Base-by-base conservation (phyloP, 2,329 filamentous ascomycete species). In the Exserohilum turcica region DNA sequence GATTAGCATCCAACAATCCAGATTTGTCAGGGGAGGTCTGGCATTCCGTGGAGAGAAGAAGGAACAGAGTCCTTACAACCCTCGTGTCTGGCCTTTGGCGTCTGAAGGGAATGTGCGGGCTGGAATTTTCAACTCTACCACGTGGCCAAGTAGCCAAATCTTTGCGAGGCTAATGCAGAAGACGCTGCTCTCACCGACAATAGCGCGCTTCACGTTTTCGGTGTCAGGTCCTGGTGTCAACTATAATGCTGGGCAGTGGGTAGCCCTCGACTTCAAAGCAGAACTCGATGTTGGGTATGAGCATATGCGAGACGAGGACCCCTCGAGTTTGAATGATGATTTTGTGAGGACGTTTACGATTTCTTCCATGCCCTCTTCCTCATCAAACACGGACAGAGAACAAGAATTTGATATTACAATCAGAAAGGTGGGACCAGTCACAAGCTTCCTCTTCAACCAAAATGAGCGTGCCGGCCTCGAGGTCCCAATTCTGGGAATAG, bases 291-390 rank as follows among this genome's bases (percentile, higher is more conserved):
- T 80, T 9, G 91, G 91, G 0, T 96, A 91, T 72, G 84, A 82
- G 43, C 92, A 96, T 70, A 96, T 96, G 91, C 80, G 86, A 2
- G 87, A 95, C 58, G 85, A 89, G 52, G 90, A 95, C 60, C 91
- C 91, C 5, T 81, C 82, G 59, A 89, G 86, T 62, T 72, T 96
- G 13, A 96, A 96, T 64, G 91, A 96, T 68, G 91, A 96, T 68
- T 92, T 85, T 57, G 79, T 94, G 4, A 80, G 91, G 24, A 95
- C 91, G 0, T 96, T 96, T 66, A 96, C 91, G 2, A 82, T 96
- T 0, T 90, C 88, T 1, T 90, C 82, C 2, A 73, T 77, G 1
- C 84, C 86, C 1, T 21, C 28, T 13, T 33, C n/a, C 8, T 33
- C n/a, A 13, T n/a, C 18, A 9, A 12, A 4, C 12, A 8, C 3